phyloP scores from a whole-genome alignment of 1,284 basidiomycete species.

The Sporisorium iseilematis-ciliati region DNA sequence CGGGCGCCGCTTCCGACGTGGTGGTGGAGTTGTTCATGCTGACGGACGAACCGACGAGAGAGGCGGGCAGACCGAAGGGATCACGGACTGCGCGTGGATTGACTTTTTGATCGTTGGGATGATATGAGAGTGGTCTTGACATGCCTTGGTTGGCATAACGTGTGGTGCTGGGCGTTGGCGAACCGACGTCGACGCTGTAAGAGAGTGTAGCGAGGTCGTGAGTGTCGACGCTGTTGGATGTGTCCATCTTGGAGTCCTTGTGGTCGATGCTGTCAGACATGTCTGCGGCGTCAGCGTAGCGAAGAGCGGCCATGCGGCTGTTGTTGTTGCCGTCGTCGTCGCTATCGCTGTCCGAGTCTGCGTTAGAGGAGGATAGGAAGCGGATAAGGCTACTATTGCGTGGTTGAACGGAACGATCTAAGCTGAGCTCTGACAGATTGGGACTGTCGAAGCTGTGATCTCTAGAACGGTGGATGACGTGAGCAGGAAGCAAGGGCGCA shows the following conservation, averaged over 20 bases:
- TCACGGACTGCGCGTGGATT: conserved; percentile 43
- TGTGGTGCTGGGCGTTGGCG: background rate
- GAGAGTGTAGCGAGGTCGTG: conserved; percentile 27
- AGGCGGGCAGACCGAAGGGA: conserved; percentile 36
- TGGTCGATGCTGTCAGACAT: background rate
- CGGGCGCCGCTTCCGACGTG: conserved; percentile 12
- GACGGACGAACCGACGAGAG: conserved; percentile 27
- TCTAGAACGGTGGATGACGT: conserved; percentile 11
- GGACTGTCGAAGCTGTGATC: conserved; percentile 16
- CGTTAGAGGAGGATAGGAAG: conserved; percentile 1
- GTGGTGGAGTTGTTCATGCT: conserved; percentile 15
- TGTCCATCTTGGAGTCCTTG: conserved; percentile 2
- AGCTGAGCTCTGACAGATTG: conserved; percentile 12
- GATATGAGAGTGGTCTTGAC: conserved; percentile 34
- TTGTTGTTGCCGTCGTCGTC: conserved; percentile 7
- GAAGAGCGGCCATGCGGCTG: conserved; percentile 9
- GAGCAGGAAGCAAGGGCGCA: conserved; percentile 23
- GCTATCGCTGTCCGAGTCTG: conserved; percentile 11
- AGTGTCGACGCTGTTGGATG: conserved; percentile 18
- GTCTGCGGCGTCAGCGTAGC: background rate
- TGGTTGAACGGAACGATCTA: conserved; percentile 18
- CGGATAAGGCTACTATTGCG: conserved; percentile 28
- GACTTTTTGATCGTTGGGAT: conserved; percentile 42
- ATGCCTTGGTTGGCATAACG: conserved; percentile 39
- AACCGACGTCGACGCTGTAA: conserved; percentile 23